Conservation (phyloP, 306 rosid species). For the Nissolia schottii region DNA sequence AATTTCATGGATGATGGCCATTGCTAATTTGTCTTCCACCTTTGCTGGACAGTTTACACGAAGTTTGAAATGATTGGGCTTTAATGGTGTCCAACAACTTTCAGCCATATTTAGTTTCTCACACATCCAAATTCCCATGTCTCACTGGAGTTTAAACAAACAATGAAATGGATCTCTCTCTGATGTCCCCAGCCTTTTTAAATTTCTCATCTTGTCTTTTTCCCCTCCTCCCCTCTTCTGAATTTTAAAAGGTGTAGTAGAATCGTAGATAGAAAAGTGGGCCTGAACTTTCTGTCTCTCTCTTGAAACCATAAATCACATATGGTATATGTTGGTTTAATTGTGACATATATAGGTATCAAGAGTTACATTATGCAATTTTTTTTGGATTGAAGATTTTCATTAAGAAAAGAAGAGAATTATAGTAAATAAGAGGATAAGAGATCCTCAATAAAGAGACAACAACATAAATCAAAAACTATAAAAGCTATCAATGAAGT, state of each 20-base stretch:
- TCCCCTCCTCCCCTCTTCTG: too few species aligned
- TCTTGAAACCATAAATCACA: background rate
- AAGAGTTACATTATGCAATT: background rate
- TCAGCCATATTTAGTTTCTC: background rate
- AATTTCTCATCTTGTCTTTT: background rate
- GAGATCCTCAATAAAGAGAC: too few species aligned
- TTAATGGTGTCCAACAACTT: background rate
- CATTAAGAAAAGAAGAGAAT: too few species aligned
- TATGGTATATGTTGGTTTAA: background rate
- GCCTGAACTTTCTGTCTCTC: background rate
- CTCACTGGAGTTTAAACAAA: background rate
- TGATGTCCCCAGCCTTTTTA: background rate
- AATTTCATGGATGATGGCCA: background rate
- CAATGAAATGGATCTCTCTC: background rate
- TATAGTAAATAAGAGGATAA: too few species aligned
- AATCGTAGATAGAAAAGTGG: background rate
- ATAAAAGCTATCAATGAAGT: too few species aligned
- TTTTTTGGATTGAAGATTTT: too few species aligned
- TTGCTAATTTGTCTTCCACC: background rate
- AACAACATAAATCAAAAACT: too few species aligned
- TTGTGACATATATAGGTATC: background rate
- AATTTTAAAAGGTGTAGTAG: too few species aligned
- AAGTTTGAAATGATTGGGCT: background rate
- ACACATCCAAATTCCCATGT: background rate
- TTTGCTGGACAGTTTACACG: background rate